Base-by-base conservation (phyloP, 2,329 filamentous ascomycete genomes). In the Fusarium protoensiforme region DNA sequence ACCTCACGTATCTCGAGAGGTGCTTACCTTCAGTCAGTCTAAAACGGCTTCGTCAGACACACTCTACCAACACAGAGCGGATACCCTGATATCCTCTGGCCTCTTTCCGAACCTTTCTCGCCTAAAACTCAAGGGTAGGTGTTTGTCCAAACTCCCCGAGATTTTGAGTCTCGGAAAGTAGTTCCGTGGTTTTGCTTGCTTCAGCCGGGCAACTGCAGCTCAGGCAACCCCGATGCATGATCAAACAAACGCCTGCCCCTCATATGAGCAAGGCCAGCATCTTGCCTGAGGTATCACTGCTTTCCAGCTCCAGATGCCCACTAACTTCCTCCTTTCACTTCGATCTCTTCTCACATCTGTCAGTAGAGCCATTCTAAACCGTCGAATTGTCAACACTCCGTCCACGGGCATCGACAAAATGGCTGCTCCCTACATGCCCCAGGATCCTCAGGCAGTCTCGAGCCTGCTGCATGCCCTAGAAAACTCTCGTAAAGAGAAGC, bases 391-490 rank as follows among this genome's bases (percentile, higher is more conserved):
- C 41, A 53, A 29, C 27, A 51, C 20, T 35, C 39, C 60, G 38
- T 31, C 51, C 54, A 38, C 33, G 13, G 43, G 36, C 20, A 20
- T 39, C 29, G 27, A 56, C 31, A 65, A 22, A 20, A 82, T 83
- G 81, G 73, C 76, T 62, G 74, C 87, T 27, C 94, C 93, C 2
- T 93, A 91, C 80, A 83, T 86, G 69, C 81, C 88, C 5, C 96
- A 98, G 83, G 90, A 97, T 79, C 85, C 87, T 11, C 85, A 91
- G 56, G 88, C 93, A 77, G 88, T 96, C 65, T 84, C 89, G 5
- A 84, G 87, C 61, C 88, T 98, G 77, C 82, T 97, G 22, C 85
- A 86, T 27, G 85, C 85, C 27, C 87, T 98, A 20, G 90, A 94
- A 53, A 82, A 83, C 13, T 86, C 85, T 20, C 83, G 85, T 51